Evolutionary conservation across 176 grass and related monocot genomes (phyloP).

Genomic region (Canna indica): DNA sequence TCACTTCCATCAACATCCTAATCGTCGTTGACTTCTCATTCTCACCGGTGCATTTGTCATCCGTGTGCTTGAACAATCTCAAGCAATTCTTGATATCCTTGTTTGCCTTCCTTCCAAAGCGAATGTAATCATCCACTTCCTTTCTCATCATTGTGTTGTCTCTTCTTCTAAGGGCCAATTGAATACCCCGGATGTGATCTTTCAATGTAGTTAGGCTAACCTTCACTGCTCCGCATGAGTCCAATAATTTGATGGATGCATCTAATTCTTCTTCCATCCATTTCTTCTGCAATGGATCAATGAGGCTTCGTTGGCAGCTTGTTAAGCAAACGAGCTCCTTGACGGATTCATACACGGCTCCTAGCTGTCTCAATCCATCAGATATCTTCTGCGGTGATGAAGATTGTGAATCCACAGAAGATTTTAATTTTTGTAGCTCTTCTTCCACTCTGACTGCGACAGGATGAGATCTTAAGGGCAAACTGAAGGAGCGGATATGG

Average conservation of each 20-base stretch:
- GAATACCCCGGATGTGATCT: constrained; percentile 22
- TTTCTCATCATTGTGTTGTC: constrained; percentile 8
- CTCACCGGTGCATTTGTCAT: constrained; percentile 16
- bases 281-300: constrained; percentile 23
- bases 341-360: constrained; percentile 19
- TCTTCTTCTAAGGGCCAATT: constrained; percentile 23
- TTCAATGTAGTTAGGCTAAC: constrained; percentile 30
- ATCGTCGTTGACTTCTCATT: constrained; percentile 11
- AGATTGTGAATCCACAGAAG: constrained; percentile 10
- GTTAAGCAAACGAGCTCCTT: constrained; percentile 26
- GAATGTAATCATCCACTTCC: constrained; percentile 28
- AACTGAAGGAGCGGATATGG: constrained; percentile 37
- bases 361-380: constrained; percentile 25
- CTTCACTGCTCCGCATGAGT: constrained; percentile 29
- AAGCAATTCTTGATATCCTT: constrained; percentile 33
- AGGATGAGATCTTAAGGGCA: constrained; percentile 33
- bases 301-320: constrained; percentile 32
- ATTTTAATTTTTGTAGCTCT: constrained; percentile 25
- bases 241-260: constrained; percentile 29
- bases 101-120: constrained; percentile 26
- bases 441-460: constrained; percentile 14
- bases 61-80: constrained; percentile 21
- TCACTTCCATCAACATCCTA: constrained; percentile 27
- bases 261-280: constrained; percentile 39
- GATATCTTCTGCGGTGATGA: constrained; percentile 11